phyloP scores from a whole-genome alignment of 2,329 filamentous ascomycete genomes.

The Teratosphaeria nubilosa region DNA sequence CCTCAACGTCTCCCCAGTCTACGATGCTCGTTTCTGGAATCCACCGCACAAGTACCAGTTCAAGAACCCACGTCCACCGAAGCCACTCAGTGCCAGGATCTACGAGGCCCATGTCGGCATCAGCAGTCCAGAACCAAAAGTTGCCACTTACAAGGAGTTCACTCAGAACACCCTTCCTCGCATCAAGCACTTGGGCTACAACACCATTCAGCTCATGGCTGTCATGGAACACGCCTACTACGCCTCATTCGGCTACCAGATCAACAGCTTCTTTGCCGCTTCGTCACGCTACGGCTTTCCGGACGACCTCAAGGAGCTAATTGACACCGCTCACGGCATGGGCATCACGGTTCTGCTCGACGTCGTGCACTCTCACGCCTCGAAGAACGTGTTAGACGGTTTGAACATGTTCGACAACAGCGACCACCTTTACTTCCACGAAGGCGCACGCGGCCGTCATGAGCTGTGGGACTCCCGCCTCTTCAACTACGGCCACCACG shows the following conservation, averaged over 20 bases:
- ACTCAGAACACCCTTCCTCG: constrained; percentile 83
- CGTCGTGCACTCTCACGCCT: constrained; percentile 94
- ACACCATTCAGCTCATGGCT: constrained; percentile 96
- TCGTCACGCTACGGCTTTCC: constrained; percentile 90
- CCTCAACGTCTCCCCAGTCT: constrained; percentile 75
- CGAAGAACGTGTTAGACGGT: constrained; percentile 92
- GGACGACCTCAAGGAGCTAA: constrained; percentile 90
- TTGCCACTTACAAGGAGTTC: constrained; percentile 96
- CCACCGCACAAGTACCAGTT: constrained; percentile 79
- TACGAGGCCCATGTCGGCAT: constrained; percentile 99
- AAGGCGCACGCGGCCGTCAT: constrained; percentile 71
- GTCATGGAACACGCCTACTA: constrained; percentile 99
- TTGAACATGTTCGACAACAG: constrained; percentile 93
- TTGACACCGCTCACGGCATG: constrained; percentile 87
- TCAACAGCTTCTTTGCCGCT: constrained; percentile 97
- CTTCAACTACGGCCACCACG: constrained; percentile 94
- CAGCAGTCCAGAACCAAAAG: constrained; percentile 77
- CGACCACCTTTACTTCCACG: constrained; percentile 94
- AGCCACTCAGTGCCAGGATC: constrained; percentile 76
- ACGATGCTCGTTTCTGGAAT: constrained; percentile 97
- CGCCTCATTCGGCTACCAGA: constrained; percentile 95
- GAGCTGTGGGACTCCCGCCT: constrained; percentile 92
- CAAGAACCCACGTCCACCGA: constrained; percentile 71
- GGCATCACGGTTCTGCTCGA: constrained; percentile 87
- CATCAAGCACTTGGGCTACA: constrained; percentile 86